Conservation (phyloP, 2,329 filamentous ascomycete species). For the Colletotrichum viniferum region DNA sequence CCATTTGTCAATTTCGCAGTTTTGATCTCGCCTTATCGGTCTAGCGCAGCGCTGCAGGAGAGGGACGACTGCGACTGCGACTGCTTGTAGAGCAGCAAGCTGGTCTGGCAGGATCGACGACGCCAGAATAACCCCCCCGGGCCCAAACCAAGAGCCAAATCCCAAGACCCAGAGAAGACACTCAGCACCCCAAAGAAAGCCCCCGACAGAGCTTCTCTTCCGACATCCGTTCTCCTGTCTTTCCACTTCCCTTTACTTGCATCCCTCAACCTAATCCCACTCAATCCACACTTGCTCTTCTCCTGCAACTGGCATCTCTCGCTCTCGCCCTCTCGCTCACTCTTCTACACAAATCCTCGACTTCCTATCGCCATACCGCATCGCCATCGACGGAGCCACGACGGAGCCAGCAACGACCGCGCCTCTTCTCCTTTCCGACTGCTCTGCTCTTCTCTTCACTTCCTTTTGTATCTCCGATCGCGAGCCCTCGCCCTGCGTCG, state of each 20-base stretch:
- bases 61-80: not conserved
- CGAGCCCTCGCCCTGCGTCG: not conserved
- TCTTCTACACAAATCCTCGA: not conserved
- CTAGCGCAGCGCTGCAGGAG: conserved; percentile 22
- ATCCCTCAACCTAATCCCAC: not conserved
- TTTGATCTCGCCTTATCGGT: conserved; percentile 13
- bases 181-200: not conserved
- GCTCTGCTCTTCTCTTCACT: not conserved
- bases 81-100: not conserved
- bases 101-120: conserved; percentile 15
- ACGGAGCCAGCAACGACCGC: not conserved
- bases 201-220: conserved; percentile 7
- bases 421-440: not conserved
- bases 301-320: not conserved
- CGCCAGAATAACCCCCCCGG: not conserved
- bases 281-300: not conserved
- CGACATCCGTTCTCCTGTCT: conserved; percentile 1
- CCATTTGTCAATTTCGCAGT: conserved; percentile 19
- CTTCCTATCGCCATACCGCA: not conserved
- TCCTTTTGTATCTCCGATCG: not conserved
- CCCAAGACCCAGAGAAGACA: not conserved
- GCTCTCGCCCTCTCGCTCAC: not conserved
- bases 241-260: not conserved
- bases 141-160: not conserved
- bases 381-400: not conserved